phyloP scores from a whole-genome alignment of 73 alveolate species.

The Halteria grandinella region DNA sequence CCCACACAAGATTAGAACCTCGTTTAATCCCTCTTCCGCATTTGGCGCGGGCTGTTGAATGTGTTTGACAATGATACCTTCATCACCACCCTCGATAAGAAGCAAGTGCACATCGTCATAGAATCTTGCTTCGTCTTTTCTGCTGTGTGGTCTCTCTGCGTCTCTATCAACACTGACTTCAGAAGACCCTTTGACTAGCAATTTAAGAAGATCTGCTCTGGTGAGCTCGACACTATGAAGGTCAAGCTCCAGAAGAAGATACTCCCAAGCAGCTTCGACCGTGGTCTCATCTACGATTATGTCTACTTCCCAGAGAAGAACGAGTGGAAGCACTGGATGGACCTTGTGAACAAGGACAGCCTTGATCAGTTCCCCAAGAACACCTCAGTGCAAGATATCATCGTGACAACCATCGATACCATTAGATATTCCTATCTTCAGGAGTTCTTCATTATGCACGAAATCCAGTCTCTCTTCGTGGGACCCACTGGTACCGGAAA shows the following conservation, averaged over 20 bases:
- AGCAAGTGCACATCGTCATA: conserved; percentile 77
- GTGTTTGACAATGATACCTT: conserved; percentile 80
- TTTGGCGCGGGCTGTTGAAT: conserved; percentile 79
- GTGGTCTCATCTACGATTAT: conserved; percentile 97
- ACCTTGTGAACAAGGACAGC: conserved; percentile 74
- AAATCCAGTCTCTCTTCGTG: conserved; percentile 92
- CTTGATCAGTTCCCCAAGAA: conserved; percentile 87
- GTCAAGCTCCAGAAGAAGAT: conserved; percentile 92
- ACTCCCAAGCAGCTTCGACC: conserved; percentile 89
- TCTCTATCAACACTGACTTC: conserved; percentile 89
- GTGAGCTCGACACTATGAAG: conserved; percentile 82
- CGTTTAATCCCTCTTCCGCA: conserved; percentile 64
- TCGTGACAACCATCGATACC: conserved; percentile 98
- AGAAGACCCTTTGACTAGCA: conserved; percentile 90
- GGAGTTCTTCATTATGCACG: conserved; percentile 84
- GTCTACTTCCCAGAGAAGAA: conserved; percentile 90
- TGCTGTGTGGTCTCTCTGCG: conserved; percentile 97
- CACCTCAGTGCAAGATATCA: conserved; percentile 92
- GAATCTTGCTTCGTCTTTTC: conserved; percentile 93
- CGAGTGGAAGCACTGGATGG: conserved; percentile 97
- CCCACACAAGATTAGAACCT: conserved; percentile 84
- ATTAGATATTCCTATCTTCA: conserved; percentile 92
- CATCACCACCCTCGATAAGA: conserved; percentile 62
- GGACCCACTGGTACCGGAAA: conserved; percentile 99
- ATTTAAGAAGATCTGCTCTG: conserved; percentile 90